A percentile compares a stretch with the other conserved stretches of the same genome.
phyloP scores from a whole-genome alignment of 2,329 filamentous ascomycete species.

The Myriosclerotinia duriaeana region DNA sequence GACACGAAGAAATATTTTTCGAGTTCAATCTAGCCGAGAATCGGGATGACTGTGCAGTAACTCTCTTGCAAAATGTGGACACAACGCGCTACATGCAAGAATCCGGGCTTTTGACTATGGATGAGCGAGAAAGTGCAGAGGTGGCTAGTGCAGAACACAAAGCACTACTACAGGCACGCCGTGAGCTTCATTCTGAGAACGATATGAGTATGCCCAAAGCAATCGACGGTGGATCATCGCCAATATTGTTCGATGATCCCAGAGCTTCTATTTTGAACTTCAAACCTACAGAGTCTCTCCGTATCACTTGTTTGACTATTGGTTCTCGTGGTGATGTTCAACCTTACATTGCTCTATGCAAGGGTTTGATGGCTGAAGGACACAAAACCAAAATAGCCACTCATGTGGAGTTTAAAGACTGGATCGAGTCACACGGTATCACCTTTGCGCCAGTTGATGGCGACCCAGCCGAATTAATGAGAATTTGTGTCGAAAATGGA shows the following conservation, averaged over 20 bases:
- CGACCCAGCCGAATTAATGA: constrained; percentile 92
- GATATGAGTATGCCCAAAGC: constrained; percentile 52
- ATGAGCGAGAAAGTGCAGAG: constrained; percentile 69
- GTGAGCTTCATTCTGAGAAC: constrained; percentile 52
- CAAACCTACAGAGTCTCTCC: constrained; percentile 76
- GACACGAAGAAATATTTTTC: constrained; percentile 95
- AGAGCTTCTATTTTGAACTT: constrained; percentile 87
- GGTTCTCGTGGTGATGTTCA: constrained; percentile 95
- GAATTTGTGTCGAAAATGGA: constrained; percentile 92
- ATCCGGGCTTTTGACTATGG: constrained; percentile 63
- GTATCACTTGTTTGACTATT: constrained; percentile 91
- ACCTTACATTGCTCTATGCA: constrained; percentile 95
- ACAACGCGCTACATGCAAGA: constrained; percentile 68
- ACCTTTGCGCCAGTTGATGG: constrained; percentile 87
- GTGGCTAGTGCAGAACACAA: constrained; percentile 78
- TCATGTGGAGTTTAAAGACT: constrained; percentile 82
- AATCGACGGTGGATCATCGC: constrained; percentile 58
- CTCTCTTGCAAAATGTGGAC: constrained; percentile 74
- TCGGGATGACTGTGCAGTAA: constrained; percentile 86
- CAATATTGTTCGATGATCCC: constrained; percentile 86
- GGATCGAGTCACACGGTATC: constrained; percentile 91
- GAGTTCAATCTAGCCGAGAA: constrained; percentile 78
- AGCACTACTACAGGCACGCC: constrained; percentile 72
- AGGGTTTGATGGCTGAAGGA: constrained; percentile 82
- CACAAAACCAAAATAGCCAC: constrained; percentile 87